A percentile compares a stretch with the other conserved stretches of the same genome.
phyloP scores from a whole-genome alignment of 495 filamentous ascomycete species.

The Aspergillus steynii region DNA sequence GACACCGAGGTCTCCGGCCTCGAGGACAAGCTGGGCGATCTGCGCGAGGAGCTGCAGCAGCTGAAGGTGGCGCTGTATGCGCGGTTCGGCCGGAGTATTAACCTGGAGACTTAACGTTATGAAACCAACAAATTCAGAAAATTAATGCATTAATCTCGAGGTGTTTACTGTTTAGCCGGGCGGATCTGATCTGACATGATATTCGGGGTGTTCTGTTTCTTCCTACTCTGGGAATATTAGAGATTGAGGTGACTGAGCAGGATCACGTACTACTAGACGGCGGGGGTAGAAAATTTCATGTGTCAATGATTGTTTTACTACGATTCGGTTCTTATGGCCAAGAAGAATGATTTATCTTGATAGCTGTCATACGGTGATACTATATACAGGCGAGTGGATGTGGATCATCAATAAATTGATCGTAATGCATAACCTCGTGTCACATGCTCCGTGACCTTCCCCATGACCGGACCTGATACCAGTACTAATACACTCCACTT shows the following conservation, averaged over 20 bases:
- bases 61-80: slow-evolving; percentile 92
- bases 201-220: not conserved
- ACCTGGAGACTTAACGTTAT: slow-evolving; percentile 71
- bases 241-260: no score
- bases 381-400: not conserved
- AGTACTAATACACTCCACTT: slow-evolving; percentile 3
- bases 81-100: slow-evolving; percentile 92
- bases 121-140: not conserved
- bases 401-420: slow-evolving; percentile 9
- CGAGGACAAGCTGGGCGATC: slow-evolving; percentile 69
- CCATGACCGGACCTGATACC: no score
- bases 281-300: not conserved
- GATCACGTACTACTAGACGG: no score
- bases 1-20: slow-evolving; percentile 73
- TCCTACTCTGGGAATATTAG: no score
- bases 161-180: no score
- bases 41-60: slow-evolving; percentile 82
- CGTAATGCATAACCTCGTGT: slow-evolving; percentile 25
- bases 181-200: no score
- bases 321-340: no score
- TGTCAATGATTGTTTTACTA: not conserved
- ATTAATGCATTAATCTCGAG: not conserved
- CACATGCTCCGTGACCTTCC: slow-evolving; percentile 15
- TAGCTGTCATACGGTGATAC: not conserved
- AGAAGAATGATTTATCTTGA: not conserved